Evolutionary conservation across 1,284 basidiomycete species (phyloP).

Genomic region (Malassezia caprae): DNA sequence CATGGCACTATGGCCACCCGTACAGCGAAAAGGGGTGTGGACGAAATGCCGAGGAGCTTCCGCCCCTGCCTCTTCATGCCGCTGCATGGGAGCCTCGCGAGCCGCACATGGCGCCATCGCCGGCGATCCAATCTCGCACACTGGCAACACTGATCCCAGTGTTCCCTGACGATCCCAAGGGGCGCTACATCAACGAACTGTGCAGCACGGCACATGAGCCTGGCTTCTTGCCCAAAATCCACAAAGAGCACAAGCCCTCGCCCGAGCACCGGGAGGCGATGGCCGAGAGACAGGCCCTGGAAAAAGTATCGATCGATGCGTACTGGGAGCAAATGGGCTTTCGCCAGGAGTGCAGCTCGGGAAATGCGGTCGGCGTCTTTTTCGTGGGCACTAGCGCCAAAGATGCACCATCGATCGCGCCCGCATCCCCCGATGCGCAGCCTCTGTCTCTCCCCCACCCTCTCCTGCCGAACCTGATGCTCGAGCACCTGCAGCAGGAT

Average conservation of each 20-base stretch:
- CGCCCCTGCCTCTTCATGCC: conserved; percentile 35
- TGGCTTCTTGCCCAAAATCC: background rate
- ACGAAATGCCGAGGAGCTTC: conserved; percentile 4
- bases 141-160: conserved; percentile 43
- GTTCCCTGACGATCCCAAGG: conserved; percentile 46
- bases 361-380: conserved; percentile 43
- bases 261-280: conserved; percentile 27
- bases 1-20: conserved; percentile 43
- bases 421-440: conserved; percentile 16
- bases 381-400: conserved; percentile 25
- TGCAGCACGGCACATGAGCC: conserved; percentile 38
- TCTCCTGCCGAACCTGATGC: conserved; percentile 27
- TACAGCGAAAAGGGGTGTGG: conserved; percentile 23
- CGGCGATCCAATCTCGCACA: conserved; percentile 1
- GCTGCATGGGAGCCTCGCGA: background rate
- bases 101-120: background rate
- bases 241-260: background rate
- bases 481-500: conserved; percentile 35
- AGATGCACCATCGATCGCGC: background rate
- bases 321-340: conserved; percentile 47
- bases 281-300: conserved; percentile 33
- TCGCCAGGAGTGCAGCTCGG: conserved; percentile 44
- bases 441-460: conserved; percentile 29
- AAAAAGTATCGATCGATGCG: conserved; percentile 31
- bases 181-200: conserved; percentile 44